Evolutionary conservation across 2,329 filamentous ascomycete species (phyloP).

Genomic region (Tolypocladium ovalisporum): DNA sequence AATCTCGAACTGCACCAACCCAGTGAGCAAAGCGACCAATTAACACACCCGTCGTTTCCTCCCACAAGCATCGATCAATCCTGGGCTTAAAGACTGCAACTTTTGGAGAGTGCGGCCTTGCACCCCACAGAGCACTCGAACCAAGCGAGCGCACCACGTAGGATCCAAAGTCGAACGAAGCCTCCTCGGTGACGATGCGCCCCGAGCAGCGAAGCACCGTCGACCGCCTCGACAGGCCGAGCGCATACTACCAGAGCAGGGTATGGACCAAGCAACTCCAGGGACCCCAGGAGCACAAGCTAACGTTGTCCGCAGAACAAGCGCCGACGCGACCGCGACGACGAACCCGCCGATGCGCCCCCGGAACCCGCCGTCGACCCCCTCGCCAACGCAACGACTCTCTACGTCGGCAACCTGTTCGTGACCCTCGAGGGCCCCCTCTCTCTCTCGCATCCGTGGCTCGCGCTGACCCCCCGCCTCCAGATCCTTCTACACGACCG

Average conservation of each 20-base stretch:
- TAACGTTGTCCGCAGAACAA: constrained; percentile 46
- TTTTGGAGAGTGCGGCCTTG: neutral
- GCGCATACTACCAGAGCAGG: constrained; percentile 81
- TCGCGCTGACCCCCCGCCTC: constrained; percentile 8
- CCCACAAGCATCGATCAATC: neutral
- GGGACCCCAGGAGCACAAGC: neutral
- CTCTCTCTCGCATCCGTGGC: too few relatives aligned
- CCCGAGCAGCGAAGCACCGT: constrained; percentile 56
- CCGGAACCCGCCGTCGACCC: constrained; percentile 53
- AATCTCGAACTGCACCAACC: neutral
- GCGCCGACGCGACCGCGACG: constrained; percentile 54
- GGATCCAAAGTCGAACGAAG: neutral
- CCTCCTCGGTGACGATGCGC: constrained; percentile 27
- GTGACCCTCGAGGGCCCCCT: constrained; percentile 5
- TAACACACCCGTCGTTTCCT: neutral
- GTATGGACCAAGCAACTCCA: constrained; percentile 35
- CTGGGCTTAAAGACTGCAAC: too few relatives aligned
- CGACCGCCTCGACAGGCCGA: constrained; percentile 85
- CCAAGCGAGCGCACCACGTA: neutral
- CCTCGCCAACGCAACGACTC: constrained; percentile 77
- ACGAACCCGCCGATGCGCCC: constrained; percentile 33
- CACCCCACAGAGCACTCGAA: neutral
- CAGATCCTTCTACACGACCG: constrained; percentile 94
- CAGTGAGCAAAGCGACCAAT: neutral
- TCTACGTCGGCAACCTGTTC: constrained; percentile 94